Percentiles rank a stretch among this genome's conserved stretches.
Evolutionary conservation across 305 asterid species (phyloP).

Genomic region (Solanum aculeatissimum): DNA sequence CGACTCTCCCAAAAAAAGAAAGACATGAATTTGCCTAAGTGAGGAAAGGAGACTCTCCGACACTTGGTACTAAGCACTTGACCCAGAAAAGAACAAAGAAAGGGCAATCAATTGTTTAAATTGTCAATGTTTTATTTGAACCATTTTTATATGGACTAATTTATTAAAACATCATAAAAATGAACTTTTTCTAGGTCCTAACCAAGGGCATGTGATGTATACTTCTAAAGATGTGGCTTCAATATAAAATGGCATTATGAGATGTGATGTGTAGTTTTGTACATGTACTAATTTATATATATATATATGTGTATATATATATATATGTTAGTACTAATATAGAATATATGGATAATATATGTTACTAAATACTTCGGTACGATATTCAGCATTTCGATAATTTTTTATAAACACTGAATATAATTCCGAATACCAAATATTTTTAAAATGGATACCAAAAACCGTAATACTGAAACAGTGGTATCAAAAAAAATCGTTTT

Average conservation of each 20-base stretch:
- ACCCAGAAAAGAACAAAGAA: not conserved
- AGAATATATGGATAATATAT: not conserved
- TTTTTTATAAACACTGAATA: not conserved
- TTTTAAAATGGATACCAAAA: not conserved
- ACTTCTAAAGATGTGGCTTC: not conserved
- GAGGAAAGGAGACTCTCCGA: not conserved
- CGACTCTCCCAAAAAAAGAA: not conserved
- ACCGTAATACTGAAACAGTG: not conserved
- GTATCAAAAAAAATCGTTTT: not conserved
- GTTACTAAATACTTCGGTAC: not conserved
- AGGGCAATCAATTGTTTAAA: not conserved
- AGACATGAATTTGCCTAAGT: not conserved
- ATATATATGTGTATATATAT: no score
- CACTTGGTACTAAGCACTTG: not conserved
- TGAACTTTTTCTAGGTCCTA: not conserved
- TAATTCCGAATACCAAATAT: not conserved
- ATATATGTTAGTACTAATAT: not conserved
- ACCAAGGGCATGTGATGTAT: not conserved
- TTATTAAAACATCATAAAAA: not conserved
- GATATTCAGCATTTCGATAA: not conserved
- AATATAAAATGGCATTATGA: not conserved
- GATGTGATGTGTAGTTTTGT: not conserved
- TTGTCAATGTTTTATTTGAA: not conserved
- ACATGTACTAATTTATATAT: not conserved
- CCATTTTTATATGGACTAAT: not conserved